phyloP scores from a whole-genome alignment of 345 rosid genomes.

The Salix exigua region DNA sequence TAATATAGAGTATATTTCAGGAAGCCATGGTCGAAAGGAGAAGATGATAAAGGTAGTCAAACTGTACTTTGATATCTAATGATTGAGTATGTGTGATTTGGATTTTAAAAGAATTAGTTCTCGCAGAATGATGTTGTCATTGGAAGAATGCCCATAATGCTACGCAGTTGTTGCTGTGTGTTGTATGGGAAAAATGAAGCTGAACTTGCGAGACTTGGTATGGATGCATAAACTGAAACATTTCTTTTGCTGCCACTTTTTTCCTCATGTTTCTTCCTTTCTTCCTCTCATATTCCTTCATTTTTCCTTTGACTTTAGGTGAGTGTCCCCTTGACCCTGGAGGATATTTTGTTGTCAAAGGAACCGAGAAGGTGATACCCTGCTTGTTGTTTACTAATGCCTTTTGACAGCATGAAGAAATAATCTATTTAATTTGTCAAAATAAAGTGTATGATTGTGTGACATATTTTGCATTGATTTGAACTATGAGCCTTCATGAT shows the following conservation, averaged over 20 bases:
- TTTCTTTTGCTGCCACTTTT: not conserved
- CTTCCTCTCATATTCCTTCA: not conserved
- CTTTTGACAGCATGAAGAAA: not conserved
- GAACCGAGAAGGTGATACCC: constrained; percentile 72
- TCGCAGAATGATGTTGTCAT: constrained; percentile 60
- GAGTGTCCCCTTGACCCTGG: constrained; percentile 99
- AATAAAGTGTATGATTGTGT: not conserved
- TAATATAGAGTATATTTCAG: constrained; percentile 62
- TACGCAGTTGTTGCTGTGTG: constrained; percentile 73
- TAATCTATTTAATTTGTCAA: not conserved
- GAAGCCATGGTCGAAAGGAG: constrained; percentile 44
- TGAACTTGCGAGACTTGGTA: constrained; percentile 88
- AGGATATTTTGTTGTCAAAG: constrained; percentile 87
- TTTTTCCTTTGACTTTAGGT: constrained; percentile 42
- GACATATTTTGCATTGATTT: not conserved
- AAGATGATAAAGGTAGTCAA: constrained; percentile 47
- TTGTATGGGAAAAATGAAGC: constrained; percentile 79
- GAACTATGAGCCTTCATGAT: too few species aligned
- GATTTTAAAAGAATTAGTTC: constrained; percentile 12
- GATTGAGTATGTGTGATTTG: not conserved
- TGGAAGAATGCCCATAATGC: constrained; percentile 91
- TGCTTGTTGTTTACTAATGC: not conserved
- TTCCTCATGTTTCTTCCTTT: not conserved
- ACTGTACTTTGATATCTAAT: not conserved
- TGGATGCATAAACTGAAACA: constrained; percentile 26